These are phyloP conservation scores for Neurospora crassa DNA, from an alignment of 2,329 filamentous ascomycete genomes.

Conservation along the genomic window DNA sequence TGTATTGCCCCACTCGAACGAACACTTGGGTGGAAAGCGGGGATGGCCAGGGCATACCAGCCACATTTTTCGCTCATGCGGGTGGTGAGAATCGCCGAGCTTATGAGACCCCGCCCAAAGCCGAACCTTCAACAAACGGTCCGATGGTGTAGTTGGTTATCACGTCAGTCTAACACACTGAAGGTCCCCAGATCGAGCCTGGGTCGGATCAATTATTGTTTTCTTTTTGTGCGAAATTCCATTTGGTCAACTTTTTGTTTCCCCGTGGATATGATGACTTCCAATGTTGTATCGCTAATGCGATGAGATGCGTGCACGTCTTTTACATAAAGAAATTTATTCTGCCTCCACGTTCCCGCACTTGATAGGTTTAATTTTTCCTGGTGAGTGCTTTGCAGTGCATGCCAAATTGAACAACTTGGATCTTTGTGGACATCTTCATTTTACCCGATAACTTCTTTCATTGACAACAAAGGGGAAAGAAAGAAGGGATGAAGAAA, in stretches of 20 bases:
- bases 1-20: not conserved
- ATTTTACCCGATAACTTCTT: not conserved
- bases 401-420: not conserved
- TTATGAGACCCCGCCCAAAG: too few relatives aligned
- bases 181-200: slow-evolving; percentile 24
- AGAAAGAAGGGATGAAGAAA: not conserved
- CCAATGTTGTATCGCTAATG: not conserved
- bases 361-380: not conserved
- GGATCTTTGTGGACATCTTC: too few relatives aligned
- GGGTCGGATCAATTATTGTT: slow-evolving; percentile 13
- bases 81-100: too few relatives aligned
- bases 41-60: too few relatives aligned
- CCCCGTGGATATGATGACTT: not conserved
- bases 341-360: not conserved
- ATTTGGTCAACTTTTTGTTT: not conserved
- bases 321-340: not conserved
- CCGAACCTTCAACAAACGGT: slow-evolving; percentile 1
- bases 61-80: too few relatives aligned
- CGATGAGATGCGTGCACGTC: not conserved
- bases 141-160: slow-evolving; percentile 34
- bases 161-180: slow-evolving; percentile 37
- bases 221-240: not conserved
- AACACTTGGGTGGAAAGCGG: too few relatives aligned
- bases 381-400: not conserved
- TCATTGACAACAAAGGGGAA: too few relatives aligned